Evolutionary conservation across 148 eudicot genomes (phyloP).

Genomic region (Chenopodium album): DNA sequence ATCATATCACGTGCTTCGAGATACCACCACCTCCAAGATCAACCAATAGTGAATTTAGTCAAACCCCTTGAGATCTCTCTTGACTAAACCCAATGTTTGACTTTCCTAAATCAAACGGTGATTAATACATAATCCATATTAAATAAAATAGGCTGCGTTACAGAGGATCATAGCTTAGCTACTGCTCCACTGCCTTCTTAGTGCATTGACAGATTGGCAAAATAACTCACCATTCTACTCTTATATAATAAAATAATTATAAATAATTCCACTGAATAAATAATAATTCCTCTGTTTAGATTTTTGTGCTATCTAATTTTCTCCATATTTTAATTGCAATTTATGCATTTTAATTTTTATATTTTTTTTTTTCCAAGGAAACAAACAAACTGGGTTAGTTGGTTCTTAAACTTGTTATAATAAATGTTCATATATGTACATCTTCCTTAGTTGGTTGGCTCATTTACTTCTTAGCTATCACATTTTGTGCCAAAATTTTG

Average conservation of each 20-base stretch:
- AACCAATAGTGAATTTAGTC: constrained; percentile 14
- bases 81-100: constrained; percentile 5
- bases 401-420: not conserved
- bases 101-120: constrained; percentile 3
- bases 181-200: constrained; percentile 20
- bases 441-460: constrained; percentile 17
- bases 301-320: not conserved
- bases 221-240: not conserved
- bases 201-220: constrained; percentile 30
- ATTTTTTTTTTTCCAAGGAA: not conserved
- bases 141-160: not conserved
- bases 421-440: constrained; percentile 9
- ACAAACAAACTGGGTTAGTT: not conserved
- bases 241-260: not conserved
- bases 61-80: constrained; percentile 5
- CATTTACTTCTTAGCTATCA: constrained; percentile 14
- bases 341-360: not conserved
- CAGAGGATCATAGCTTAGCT: constrained; percentile 17
- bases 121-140: not conserved
- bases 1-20: constrained; percentile 25
- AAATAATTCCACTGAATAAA: constrained; percentile 4
- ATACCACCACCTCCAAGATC: constrained; percentile 20
- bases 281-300: constrained; percentile 9
- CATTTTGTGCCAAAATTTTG: not conserved
- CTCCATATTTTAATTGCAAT: not conserved